Base-by-base conservation (phyloP, 2,329 filamentous ascomycete species). In the Colletotrichum camelliae region DNA sequence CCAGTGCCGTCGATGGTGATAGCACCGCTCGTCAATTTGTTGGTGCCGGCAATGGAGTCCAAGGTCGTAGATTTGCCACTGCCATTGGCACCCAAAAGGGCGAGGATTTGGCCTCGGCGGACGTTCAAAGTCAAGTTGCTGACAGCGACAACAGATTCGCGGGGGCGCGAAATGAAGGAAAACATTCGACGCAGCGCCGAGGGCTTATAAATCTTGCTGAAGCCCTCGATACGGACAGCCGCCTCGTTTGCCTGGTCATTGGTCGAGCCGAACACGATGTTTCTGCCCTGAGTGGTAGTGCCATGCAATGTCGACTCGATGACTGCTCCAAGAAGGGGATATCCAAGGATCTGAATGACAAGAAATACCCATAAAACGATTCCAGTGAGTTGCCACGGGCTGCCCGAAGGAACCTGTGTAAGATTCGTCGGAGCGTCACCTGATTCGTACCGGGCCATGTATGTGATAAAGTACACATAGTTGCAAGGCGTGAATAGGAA, bases 41-140 rank as follows among this genome's bases (percentile, higher is more conserved):
- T 95, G 67, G 96, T 90, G 4, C 96, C 96, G 13, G 95, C 94
- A 78, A 98, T 96, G 7, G 94, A 94, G 81, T 98, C 95, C 5
- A 98, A 89, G 0, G 96, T 98, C 0, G 96, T 98, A 70, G 93
- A 96, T 83, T 98, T 98, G 43, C 96, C 96, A 79, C 93, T 95
- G 21, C 96, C 96, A 81, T 98, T 98, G 7, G 96, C 95, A 48
- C 96, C 96, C 0, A 98, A 89, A 0, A 98, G 87, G 2, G 96
- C 94, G 81, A 97, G 90, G 68, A 98, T 98, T 79, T 98, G 93
- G 1, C 96, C 96, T 77, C 92, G 91, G 5, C 91, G 89, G 4
- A 95, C 94, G 21, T 90, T 89, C 64, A 98, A 87, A 67, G 89
- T 93, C 48, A 98, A 86, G 55, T 92, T 88, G 75, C 95, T 89